These are phyloP conservation scores for Spathaspora passalidarum DNA, from an alignment of 805 yeast species.

Conservation along the genomic window DNA sequence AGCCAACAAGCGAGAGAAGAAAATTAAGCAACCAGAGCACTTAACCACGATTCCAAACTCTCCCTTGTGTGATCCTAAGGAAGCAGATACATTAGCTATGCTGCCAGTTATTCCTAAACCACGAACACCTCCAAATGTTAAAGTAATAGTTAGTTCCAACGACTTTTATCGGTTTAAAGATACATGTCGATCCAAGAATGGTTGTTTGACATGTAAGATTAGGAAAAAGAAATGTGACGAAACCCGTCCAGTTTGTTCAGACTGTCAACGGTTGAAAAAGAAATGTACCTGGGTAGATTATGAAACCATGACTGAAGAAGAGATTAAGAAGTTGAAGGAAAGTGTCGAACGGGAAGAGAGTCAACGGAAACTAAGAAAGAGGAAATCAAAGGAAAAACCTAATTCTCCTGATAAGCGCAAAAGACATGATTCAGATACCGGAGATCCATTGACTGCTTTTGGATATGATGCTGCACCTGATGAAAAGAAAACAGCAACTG, in stretches of 20 bases:
- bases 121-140: slow-evolving; percentile 4
- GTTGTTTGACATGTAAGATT: slow-evolving; percentile 67
- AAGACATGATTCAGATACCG: not conserved
- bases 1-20: slow-evolving; percentile 1
- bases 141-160: slow-evolving; percentile 12
- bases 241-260: slow-evolving; percentile 47
- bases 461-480: slow-evolving; percentile 8
- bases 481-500: not conserved
- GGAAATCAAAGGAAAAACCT: slow-evolving; percentile 19
- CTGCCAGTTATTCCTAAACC: not conserved
- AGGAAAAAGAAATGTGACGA: slow-evolving; percentile 62
- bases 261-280: slow-evolving; percentile 44
- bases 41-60: not conserved
- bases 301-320: slow-evolving; percentile 38
- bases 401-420: not conserved
- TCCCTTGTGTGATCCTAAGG: not conserved
- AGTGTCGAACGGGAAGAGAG: slow-evolving; percentile 40
- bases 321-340: slow-evolving; percentile 30
- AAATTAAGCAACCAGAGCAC: not conserved
- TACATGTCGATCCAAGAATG: slow-evolving; percentile 47
- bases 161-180: slow-evolving; percentile 15
- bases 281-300: slow-evolving; percentile 48
- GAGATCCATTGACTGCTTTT: slow-evolving; percentile 6
- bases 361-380: slow-evolving; percentile 38
- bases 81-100: not conserved